These are phyloP conservation scores for Physcomitrellopsis africana DNA, from an alignment of 225 moss, liverwort and hornwort genomes.

Conservation along the genomic window DNA sequence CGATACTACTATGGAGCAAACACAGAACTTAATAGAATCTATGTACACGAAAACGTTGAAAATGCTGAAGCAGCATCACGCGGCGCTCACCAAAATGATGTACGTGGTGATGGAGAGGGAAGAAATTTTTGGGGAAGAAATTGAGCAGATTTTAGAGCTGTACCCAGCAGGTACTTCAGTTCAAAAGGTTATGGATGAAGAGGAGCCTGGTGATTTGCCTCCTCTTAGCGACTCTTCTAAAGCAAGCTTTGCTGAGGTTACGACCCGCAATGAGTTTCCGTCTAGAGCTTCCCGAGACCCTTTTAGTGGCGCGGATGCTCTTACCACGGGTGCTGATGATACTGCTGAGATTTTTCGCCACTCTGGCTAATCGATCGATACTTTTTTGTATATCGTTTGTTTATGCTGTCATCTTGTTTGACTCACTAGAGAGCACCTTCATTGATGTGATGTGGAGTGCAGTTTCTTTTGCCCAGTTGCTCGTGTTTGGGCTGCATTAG, in stretches of 20 bases:
- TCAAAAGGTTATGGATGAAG: conserved; percentile 82
- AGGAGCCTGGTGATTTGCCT: conserved; percentile 85
- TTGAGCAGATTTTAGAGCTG: conserved; percentile 84
- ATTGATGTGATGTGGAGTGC: neutral
- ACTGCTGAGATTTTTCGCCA: conserved; percentile 52
- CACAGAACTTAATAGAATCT: conserved; percentile 80
- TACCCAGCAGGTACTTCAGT: conserved; percentile 78
- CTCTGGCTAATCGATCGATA: conserved; percentile 61
- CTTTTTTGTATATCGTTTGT: conserved; percentile 32
- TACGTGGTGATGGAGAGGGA: conserved; percentile 96
- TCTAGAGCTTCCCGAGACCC: conserved; percentile 51
- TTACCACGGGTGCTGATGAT: conserved; percentile 33
- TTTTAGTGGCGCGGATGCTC: conserved; percentile 54
- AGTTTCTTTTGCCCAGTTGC: neutral
- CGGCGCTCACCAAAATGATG: conserved; percentile 81
- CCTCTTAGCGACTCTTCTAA: conserved; percentile 57
- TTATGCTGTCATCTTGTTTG: neutral
- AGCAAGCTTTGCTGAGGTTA: conserved; percentile 54
- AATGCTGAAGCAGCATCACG: conserved; percentile 87
- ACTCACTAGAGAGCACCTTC: neutral
- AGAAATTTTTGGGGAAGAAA: conserved; percentile 92
- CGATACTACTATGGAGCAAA: conserved; percentile 75
- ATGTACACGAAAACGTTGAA: conserved; percentile 76
- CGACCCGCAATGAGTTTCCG: conserved; percentile 55
- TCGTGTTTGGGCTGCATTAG: neutral